Evolutionary conservation across 768 basidiomycete species (phyloP).

Genomic region (Kwoniella pini): DNA sequence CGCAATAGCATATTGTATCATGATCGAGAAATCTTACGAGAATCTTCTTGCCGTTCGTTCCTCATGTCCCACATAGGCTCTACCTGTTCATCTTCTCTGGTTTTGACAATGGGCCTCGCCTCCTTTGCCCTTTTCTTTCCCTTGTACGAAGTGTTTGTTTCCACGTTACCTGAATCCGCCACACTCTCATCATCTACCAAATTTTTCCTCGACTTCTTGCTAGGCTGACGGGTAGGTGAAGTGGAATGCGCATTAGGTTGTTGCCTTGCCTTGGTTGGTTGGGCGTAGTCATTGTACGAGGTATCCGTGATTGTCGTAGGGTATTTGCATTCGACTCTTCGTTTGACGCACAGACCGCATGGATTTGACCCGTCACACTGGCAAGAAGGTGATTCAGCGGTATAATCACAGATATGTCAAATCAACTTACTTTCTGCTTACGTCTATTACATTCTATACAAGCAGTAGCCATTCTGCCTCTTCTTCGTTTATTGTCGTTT

Average conservation of each 20-base stretch:
- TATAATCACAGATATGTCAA: neutral
- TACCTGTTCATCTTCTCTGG: too few relatives aligned
- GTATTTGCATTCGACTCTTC: neutral
- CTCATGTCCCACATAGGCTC: neutral
- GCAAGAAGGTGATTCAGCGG: neutral
- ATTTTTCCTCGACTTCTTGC: neutral
- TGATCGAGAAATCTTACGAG: too few relatives aligned
- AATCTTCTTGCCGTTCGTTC: neutral
- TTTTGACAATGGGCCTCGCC: too few relatives aligned
- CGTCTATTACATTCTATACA: slow-evolving; percentile 23
- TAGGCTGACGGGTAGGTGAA: neutral
- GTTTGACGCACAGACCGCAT: slow-evolving; percentile 17
- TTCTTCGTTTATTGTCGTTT: slow-evolving; percentile 6
- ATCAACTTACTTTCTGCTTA: slow-evolving; percentile 32
- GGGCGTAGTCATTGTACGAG: neutral
- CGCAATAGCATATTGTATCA: too few relatives aligned
- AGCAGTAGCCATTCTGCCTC: slow-evolving; percentile 24
- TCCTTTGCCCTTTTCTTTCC: too few relatives aligned
- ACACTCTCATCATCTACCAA: neutral
- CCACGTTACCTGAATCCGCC: neutral
- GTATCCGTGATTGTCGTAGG: neutral
- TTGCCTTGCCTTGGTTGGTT: neutral
- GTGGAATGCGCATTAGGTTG: neutral
- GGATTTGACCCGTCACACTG: slow-evolving; percentile 20
- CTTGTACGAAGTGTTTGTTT: neutral